phyloP scores from a whole-genome alignment of 805 yeast species.

The Torulaspora franciscae region DNA sequence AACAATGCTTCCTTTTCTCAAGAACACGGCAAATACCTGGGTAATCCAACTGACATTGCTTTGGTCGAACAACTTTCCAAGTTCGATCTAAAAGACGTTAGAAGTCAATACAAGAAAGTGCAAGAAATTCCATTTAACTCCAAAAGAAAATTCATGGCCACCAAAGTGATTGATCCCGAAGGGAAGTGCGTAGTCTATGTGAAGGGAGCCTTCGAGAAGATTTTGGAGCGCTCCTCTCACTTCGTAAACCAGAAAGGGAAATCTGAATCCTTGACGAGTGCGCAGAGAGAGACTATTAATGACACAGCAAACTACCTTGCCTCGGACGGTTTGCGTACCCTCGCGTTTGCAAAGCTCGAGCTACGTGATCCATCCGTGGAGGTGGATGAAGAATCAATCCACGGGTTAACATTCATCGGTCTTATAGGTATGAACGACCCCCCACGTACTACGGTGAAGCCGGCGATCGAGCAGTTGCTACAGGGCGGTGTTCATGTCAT shows the following conservation, averaged over 20 bases:
- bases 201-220: constrained; percentile 86
- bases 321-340: constrained; percentile 75
- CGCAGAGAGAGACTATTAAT: constrained; percentile 43
- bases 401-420: constrained; percentile 72
- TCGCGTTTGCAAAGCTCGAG: constrained; percentile 65
- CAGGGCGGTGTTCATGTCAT: constrained; percentile 96
- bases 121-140: constrained; percentile 85
- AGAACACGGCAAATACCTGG: constrained; percentile 68
- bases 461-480: constrained; percentile 68
- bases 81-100: constrained; percentile 67
- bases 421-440: constrained; percentile 96
- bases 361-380: constrained; percentile 31
- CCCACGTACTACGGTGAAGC: constrained; percentile 81
- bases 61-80: constrained; percentile 65
- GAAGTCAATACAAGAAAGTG: constrained; percentile 52
- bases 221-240: constrained; percentile 55
- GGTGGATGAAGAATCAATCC: constrained; percentile 41
- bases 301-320: constrained; percentile 65
- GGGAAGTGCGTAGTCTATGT: constrained; percentile 56
- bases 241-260: constrained; percentile 59
- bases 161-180: constrained; percentile 54
- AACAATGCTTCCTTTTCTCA: constrained; percentile 67
- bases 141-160: constrained; percentile 85
- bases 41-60: constrained; percentile 95
- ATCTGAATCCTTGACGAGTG: constrained; percentile 52